A percentile compares a stretch with the other conserved stretches of the same genome.
These are phyloP conservation scores for Tricholomella constricta DNA, from an alignment of 768 basidiomycete genomes.

Conservation along the genomic window DNA sequence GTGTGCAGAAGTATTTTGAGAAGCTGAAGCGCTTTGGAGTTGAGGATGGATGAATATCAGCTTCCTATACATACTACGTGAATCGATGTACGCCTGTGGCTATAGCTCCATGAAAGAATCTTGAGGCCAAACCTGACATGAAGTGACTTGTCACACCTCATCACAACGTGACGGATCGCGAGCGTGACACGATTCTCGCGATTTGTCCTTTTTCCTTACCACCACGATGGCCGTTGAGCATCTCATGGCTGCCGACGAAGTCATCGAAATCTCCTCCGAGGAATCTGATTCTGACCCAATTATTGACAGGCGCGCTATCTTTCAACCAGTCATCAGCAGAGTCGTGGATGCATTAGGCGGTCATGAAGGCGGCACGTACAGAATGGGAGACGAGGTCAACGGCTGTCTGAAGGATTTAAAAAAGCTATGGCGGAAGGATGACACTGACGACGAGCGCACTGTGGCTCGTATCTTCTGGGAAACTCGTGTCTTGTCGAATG, in stretches of 20 bases:
- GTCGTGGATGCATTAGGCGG: constrained; percentile 86
- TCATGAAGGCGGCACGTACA: constrained; percentile 63
- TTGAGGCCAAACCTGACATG: too few species aligned
- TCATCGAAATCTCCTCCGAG: constrained; percentile 39
- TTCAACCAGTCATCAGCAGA: constrained; percentile 68
- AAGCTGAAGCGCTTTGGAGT: constrained; percentile 75
- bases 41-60: not conserved
- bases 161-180: constrained; percentile 15
- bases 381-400: constrained; percentile 78
- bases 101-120: too few species aligned
- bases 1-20: constrained; percentile 87
- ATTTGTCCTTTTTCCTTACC: not conserved
- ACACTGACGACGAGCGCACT: constrained; percentile 94
- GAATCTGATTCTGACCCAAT: constrained; percentile 27
- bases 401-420: constrained; percentile 94
- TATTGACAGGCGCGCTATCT: constrained; percentile 50
- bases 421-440: constrained; percentile 94
- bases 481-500: constrained; percentile 82
- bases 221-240: not conserved
- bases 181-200: constrained; percentile 14
- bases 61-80: too few species aligned
- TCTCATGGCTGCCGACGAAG: constrained; percentile 26
- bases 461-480: constrained; percentile 93
- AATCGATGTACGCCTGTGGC: too few species aligned
- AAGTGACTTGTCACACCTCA: not conserved